These are phyloP conservation scores for Euphorbia celastroides DNA, from an alignment of 441 rosid species.

Conservation along the genomic window DNA sequence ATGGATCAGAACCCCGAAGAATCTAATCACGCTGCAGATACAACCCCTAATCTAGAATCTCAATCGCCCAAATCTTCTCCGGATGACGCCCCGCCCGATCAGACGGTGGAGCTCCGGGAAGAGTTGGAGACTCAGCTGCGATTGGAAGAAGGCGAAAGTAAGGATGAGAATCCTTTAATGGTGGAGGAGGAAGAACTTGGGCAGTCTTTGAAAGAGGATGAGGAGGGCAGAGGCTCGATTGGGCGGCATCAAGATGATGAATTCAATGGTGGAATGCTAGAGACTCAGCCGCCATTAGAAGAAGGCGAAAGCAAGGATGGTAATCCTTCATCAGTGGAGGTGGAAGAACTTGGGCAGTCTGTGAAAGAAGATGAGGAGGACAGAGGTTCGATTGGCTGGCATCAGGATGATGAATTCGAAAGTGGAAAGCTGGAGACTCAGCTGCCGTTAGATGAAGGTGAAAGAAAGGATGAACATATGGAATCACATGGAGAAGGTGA, in stretches of 20 bases:
- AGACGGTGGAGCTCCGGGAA: conserved; percentile 10
- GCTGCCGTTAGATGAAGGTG: too few relatives aligned
- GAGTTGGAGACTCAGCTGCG: conserved; percentile 11
- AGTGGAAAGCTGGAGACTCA: too few relatives aligned
- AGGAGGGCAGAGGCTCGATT: conserved; percentile 18
- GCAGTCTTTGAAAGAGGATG: conserved; percentile 11
- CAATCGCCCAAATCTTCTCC: conserved; percentile 14
- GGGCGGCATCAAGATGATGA: conserved; percentile 14
- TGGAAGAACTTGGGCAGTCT: conserved; percentile 6
- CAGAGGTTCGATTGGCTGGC: conserved; percentile 10
- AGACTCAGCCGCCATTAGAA: too few relatives aligned
- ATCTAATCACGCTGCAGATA: conserved; percentile 4
- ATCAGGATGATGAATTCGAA: conserved; percentile 16
- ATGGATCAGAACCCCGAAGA: conserved; percentile 18
- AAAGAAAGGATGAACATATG: too few relatives aligned
- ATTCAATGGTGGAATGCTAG: too few relatives aligned
- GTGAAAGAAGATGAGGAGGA: conserved; percentile 20
- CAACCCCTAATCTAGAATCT: conserved; percentile 14
- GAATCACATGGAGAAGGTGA: conserved; percentile 7
- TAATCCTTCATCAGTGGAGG: too few relatives aligned
- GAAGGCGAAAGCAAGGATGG: too few relatives aligned
- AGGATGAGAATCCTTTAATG: not conserved
- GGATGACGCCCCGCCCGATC: conserved; percentile 20
- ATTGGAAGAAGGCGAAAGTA: conserved; percentile 12
- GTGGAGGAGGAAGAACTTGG: conserved; percentile 1